Conservation (phyloP, 2,329 filamentous ascomycete species). For the Nectriaceae sp. region DNA sequence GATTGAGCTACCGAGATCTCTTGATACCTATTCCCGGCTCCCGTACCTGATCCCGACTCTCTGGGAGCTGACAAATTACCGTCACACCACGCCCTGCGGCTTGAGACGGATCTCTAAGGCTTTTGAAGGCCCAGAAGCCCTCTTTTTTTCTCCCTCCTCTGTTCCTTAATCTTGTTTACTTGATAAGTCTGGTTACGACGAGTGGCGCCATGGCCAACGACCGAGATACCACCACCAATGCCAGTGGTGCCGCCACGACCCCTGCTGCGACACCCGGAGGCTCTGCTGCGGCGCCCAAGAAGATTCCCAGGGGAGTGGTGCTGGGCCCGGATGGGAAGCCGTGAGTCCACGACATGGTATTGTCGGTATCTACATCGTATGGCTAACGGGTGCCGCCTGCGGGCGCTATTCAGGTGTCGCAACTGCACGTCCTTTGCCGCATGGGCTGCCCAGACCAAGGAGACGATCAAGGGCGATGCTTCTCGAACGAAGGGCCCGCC, state of each 20-base stretch:
- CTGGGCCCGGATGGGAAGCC: slow-evolving; percentile 82
- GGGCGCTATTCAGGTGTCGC: slow-evolving; percentile 31
- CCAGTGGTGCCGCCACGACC: slow-evolving; percentile 19
- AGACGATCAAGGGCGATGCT: slow-evolving; percentile 37
- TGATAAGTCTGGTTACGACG: slow-evolving; percentile 4
- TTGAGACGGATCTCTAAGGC: slow-evolving; percentile 1
- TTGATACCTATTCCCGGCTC: too few relatives aligned
- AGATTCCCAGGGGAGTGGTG: slow-evolving; percentile 70
- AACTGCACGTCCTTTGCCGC: slow-evolving; percentile 34
- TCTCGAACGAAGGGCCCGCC: slow-evolving; percentile 41
- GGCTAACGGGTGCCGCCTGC: slow-evolving; percentile 2
- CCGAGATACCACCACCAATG: slow-evolving; percentile 21
- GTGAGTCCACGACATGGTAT: slow-evolving; percentile 50
- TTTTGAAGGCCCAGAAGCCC: slow-evolving; percentile 2
- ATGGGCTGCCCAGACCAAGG: slow-evolving; percentile 57
- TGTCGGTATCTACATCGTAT: neutral
- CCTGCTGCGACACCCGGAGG: slow-evolving; percentile 22
- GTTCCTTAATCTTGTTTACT: slow-evolving; percentile 4
- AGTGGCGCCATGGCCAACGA: slow-evolving; percentile 30
- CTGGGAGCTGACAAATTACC: slow-evolving; percentile 1
- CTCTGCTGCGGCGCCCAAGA: slow-evolving; percentile 45
- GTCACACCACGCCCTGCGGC: slow-evolving; percentile 2
- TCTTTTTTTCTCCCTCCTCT: slow-evolving; percentile 4
- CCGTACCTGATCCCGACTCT: too few relatives aligned
- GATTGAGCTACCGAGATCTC: too few relatives aligned